phyloP scores from a whole-genome alignment of 2,329 filamentous ascomycete genomes.

The Aspergillus sp. region DNA sequence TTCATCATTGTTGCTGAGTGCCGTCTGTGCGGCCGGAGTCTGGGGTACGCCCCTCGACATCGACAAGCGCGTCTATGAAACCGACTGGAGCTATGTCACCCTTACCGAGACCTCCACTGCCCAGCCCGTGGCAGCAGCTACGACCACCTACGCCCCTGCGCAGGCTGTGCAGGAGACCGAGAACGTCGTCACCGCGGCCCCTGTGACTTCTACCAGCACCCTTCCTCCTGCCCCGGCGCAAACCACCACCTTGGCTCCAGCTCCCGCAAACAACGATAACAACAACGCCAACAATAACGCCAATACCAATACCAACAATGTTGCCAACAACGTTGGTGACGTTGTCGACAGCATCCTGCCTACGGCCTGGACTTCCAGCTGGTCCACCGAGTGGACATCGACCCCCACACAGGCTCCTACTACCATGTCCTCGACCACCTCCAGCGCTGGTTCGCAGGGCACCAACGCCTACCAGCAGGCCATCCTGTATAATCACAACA shows the following conservation, averaged over 20 bases:
- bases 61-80: constrained; percentile 30
- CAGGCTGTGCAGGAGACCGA: constrained; percentile 1
- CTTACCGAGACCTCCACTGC: constrained; percentile 31
- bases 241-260: constrained; percentile 1
- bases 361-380: not conserved
- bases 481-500: constrained; percentile 69
- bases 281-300: not conserved
- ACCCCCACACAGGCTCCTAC: constrained; percentile 11
- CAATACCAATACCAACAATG: too few relatives aligned
- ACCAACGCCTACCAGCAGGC: constrained; percentile 26
- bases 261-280: not conserved
- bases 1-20: constrained; percentile 28
- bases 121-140: constrained; percentile 8
- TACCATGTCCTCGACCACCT: constrained; percentile 27
- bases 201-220: not conserved
- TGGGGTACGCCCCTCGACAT: constrained; percentile 28
- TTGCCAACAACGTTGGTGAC: not conserved
- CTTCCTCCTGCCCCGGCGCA: constrained; percentile 2
- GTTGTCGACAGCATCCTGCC: not conserved
- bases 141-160: constrained; percentile 6
- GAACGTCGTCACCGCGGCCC: not conserved
- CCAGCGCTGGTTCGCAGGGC: constrained; percentile 33
- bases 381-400: constrained; percentile 7
- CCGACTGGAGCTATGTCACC: constrained; percentile 31
- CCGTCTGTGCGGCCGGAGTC: constrained; percentile 29